A percentile compares a stretch with the other conserved stretches of the same genome.
These are phyloP conservation scores for Oryza australiensis DNA, from an alignment of 176 grass and related monocot genomes.

Conservation along the genomic window DNA sequence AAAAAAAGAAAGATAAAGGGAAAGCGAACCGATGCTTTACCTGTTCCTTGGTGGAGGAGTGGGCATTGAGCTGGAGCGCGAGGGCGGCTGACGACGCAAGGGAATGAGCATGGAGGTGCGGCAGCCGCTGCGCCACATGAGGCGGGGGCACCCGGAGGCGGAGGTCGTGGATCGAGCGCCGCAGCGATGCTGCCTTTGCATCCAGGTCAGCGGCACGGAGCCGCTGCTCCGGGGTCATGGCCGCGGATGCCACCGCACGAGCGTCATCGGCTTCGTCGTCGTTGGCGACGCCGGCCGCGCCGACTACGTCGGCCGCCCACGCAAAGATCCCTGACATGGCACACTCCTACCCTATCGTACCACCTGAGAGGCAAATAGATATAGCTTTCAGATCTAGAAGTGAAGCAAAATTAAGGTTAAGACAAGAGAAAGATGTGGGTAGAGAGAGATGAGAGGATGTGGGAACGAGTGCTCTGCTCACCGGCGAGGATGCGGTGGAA, in stretches of 20 bases:
- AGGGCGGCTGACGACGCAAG: conserved; percentile 81
- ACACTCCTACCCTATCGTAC: not conserved
- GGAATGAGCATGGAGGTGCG: conserved; percentile 90
- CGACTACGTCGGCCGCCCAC: conserved; percentile 89
- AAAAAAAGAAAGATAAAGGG: no score
- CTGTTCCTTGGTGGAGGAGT: conserved; percentile 83
- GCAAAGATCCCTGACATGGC: conserved; percentile 83
- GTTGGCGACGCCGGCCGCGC: conserved; percentile 47
- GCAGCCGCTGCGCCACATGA: conserved; percentile 76
- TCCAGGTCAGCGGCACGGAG: conserved; percentile 70
- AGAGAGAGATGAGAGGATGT: no score
- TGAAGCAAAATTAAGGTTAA: no score
- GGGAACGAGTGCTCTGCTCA: no score
- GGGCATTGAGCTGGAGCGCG: conserved; percentile 78
- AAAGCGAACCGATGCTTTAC: conserved; percentile 8
- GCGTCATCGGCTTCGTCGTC: conserved; percentile 53
- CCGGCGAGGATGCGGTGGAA: no score
- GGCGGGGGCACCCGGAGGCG: conserved; percentile 74
- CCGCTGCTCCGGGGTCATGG: conserved; percentile 73
- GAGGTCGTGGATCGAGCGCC: conserved; percentile 79
- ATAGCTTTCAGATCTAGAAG: no score
- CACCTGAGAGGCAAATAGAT: not conserved
- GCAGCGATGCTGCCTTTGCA: conserved; percentile 49
- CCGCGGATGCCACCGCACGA: conserved; percentile 44
- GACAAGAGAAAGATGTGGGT: no score